Percentiles rank a stretch among this genome's conserved stretches.
phyloP scores from a whole-genome alignment of 2,329 filamentous ascomycete genomes.

The Penicillium janthinellum region DNA sequence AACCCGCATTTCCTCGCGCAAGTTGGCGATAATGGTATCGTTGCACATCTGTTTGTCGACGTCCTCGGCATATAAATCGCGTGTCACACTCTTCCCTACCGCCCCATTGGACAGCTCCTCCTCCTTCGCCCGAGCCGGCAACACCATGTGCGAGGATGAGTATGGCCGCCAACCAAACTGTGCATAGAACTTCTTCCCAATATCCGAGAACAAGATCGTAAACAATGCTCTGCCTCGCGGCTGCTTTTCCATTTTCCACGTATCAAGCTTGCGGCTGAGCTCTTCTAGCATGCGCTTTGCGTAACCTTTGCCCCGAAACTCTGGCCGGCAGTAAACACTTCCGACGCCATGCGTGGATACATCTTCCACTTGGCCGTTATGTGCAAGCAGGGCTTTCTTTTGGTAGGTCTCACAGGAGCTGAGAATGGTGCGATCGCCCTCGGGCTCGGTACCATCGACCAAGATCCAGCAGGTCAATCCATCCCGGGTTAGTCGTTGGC shows the following conservation, averaged over 20 bases:
- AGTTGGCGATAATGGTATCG: slow-evolving; percentile 64
- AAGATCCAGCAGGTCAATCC: slow-evolving; percentile 64
- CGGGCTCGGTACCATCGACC: slow-evolving; percentile 48
- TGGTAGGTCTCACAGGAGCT: slow-evolving; percentile 60
- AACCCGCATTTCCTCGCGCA: slow-evolving; percentile 63
- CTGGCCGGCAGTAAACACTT: slow-evolving; percentile 73
- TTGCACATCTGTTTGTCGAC: slow-evolving; percentile 53
- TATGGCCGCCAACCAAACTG: slow-evolving; percentile 75
- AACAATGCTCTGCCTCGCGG: slow-evolving; percentile 56
- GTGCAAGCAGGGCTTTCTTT: slow-evolving; percentile 46
- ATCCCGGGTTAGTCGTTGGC: slow-evolving; percentile 56
- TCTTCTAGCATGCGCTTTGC: slow-evolving; percentile 74
- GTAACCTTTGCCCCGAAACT: slow-evolving; percentile 72
- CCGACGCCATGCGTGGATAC: slow-evolving; percentile 70
- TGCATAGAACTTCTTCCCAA: slow-evolving; percentile 81
- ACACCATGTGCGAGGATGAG: slow-evolving; percentile 69
- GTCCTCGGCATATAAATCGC: slow-evolving; percentile 37
- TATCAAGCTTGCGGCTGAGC: slow-evolving; percentile 58
- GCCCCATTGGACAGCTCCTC: slow-evolving; percentile 24
- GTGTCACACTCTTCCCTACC: slow-evolving; percentile 18
- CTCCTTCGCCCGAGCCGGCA: slow-evolving; percentile 49
- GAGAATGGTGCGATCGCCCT: slow-evolving; percentile 51
- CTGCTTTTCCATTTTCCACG: slow-evolving; percentile 53
- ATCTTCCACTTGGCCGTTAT: slow-evolving; percentile 59
- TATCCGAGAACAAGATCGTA: slow-evolving; percentile 83